Conservation (phyloP, 768 basidiomycete genomes). For the Russula griseocarnosa region DNA sequence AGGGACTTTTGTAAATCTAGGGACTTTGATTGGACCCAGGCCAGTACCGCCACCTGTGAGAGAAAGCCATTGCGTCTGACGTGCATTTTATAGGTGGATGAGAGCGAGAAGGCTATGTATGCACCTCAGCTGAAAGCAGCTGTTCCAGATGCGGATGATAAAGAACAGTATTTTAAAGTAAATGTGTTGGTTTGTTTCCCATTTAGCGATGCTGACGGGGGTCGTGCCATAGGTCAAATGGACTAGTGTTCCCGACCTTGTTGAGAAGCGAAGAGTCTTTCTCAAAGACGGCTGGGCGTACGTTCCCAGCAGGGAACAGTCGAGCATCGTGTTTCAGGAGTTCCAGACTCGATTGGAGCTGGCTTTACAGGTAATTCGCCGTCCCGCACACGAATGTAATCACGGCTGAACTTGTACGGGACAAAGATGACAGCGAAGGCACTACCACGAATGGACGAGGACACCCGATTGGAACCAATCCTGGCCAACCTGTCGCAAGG, state of each 20-base stretch:
- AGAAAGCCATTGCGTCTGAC: constrained; percentile 8
- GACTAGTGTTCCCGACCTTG: constrained; percentile 91
- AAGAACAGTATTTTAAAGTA: constrained; percentile 75
- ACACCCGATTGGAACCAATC: constrained; percentile 84
- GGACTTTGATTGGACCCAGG: constrained; percentile 63
- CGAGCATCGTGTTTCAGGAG: constrained; percentile 83
- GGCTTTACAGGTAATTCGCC: constrained; percentile 61
- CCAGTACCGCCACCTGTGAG: constrained; percentile 34
- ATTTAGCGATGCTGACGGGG: constrained; percentile 4
- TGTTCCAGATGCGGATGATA: constrained; percentile 37
- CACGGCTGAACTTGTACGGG: background rate
- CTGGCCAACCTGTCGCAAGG: constrained; percentile 90
- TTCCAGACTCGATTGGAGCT: constrained; percentile 70
- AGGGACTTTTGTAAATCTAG: constrained; percentile 59
- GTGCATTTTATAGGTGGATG: constrained; percentile 46
- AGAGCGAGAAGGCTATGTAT: constrained; percentile 51
- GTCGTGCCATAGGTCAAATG: constrained; percentile 70
- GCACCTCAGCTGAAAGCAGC: constrained; percentile 47
- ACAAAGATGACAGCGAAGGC: constrained; percentile 75
- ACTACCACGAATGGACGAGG: constrained; percentile 90
- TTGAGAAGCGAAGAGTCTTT: constrained; percentile 75
- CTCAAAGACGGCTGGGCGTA: constrained; percentile 83
- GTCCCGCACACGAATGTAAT: background rate
- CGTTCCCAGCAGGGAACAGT: constrained; percentile 70
- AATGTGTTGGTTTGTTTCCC: background rate